Evolutionary conservation across 495 filamentous ascomycete genomes (phyloP).

Genomic region (Penicillium soppii): DNA sequence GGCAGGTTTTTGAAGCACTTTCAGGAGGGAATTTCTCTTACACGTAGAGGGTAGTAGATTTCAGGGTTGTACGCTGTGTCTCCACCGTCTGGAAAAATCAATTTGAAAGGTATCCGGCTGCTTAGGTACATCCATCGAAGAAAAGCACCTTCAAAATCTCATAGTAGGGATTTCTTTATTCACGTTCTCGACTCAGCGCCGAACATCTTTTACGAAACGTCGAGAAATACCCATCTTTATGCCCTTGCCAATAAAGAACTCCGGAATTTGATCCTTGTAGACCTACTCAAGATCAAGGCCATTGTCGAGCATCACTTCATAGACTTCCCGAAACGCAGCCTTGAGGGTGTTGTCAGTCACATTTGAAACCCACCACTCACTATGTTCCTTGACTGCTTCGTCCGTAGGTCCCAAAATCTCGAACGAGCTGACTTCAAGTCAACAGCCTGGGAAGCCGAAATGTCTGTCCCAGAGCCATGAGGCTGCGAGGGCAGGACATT

Average conservation of each 20-base stretch:
- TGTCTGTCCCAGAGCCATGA: not conserved
- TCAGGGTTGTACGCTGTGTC: too few species aligned
- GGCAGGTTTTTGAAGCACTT: constrained; percentile 51
- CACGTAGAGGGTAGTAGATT: not conserved
- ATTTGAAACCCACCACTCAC: constrained; percentile 20
- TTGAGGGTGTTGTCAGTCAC: constrained; percentile 15
- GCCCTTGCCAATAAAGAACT: constrained; percentile 19
- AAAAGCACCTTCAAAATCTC: too few species aligned
- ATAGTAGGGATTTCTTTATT: constrained; percentile 1
- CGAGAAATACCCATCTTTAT: constrained; percentile 18
- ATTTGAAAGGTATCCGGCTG: too few species aligned
- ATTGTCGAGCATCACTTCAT: constrained; percentile 15
- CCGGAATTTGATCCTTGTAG: constrained; percentile 20
- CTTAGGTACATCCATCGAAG: too few species aligned
- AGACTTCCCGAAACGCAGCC: constrained; percentile 16
- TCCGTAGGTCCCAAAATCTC: constrained; percentile 13
- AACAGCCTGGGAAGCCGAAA: not conserved
- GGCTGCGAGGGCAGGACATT: constrained; percentile 18
- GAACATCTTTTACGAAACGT: constrained; percentile 20
- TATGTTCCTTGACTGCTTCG: constrained; percentile 21
- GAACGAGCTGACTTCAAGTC: constrained; percentile 1
- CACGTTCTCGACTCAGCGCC: constrained; percentile 15
- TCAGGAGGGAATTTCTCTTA: constrained; percentile 3
- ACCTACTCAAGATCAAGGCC: constrained; percentile 29
- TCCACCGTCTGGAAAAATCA: too few species aligned